A percentile compares a stretch with the other conserved stretches of the same genome.
Evolutionary conservation across 768 basidiomycete species (phyloP).

Genomic region (Mrakia hoshinonis): DNA sequence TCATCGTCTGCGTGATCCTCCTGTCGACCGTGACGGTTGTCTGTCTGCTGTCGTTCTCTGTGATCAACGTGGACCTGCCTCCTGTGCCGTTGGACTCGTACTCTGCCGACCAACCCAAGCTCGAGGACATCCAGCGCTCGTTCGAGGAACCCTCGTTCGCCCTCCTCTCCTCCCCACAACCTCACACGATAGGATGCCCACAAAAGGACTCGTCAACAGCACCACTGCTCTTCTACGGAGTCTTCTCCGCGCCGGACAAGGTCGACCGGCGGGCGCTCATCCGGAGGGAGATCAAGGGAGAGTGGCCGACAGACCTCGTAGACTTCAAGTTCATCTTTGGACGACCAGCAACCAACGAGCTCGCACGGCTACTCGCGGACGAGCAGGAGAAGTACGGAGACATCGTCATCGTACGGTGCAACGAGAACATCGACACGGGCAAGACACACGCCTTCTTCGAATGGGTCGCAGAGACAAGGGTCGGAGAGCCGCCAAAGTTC

Average conservation of each 20-base stretch:
- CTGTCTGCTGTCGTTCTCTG: constrained; percentile 13
- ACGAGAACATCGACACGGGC: constrained; percentile 41
- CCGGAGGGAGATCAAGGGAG: constrained; percentile 29
- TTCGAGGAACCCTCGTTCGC: constrained; percentile 43
- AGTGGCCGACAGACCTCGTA: constrained; percentile 39
- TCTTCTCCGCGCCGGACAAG: constrained; percentile 40
- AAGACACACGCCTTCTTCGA: constrained; percentile 43
- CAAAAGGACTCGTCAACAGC: neutral
- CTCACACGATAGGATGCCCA: constrained; percentile 38
- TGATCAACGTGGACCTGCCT: constrained; percentile 16
- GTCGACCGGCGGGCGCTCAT: constrained; percentile 36
- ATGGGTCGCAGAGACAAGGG: constrained; percentile 40
- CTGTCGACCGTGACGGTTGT: neutral
- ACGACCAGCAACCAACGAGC: constrained; percentile 34
- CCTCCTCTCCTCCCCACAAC: constrained; percentile 38
- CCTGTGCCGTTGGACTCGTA: constrained; percentile 16
- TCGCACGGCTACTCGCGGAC: constrained; percentile 32
- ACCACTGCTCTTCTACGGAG: constrained; percentile 38
- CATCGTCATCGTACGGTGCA: constrained; percentile 25
- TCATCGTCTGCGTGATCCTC: constrained; percentile 5
- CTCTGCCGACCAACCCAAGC: constrained; percentile 6
- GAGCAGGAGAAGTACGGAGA: constrained; percentile 37
- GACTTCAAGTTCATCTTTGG: constrained; percentile 42
- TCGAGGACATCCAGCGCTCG: constrained; percentile 20
- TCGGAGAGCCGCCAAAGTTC: constrained; percentile 39